Evolutionary conservation across 176 grass and related monocot genomes (phyloP).

Genomic region (Miscanthus lutarioriparius): DNA sequence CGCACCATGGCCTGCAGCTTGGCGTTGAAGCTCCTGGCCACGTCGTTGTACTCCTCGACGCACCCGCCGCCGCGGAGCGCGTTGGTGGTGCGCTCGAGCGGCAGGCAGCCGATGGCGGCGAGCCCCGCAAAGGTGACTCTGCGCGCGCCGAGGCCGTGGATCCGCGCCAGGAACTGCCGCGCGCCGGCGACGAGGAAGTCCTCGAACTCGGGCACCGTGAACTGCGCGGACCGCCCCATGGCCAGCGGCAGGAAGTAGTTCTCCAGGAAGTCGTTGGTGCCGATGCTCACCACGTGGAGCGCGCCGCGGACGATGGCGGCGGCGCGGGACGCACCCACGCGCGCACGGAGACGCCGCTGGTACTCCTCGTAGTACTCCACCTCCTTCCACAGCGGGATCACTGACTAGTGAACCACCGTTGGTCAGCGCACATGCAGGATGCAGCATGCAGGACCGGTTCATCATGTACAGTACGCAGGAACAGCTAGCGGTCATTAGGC

Average conservation of each 20-base stretch:
- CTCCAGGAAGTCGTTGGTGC: conserved; percentile 78
- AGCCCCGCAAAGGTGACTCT: conserved; percentile 50
- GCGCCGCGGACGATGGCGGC: conserved; percentile 46
- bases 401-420: conserved; percentile 30
- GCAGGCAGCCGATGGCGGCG: conserved; percentile 62
- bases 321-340: too few relatives aligned
- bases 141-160: conserved; percentile 60
- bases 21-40: conserved; percentile 55
- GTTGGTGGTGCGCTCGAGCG: conserved; percentile 61
- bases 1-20: conserved; percentile 55
- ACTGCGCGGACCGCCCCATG: conserved; percentile 43
- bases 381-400: conserved; percentile 69
- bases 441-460: too few relatives aligned
- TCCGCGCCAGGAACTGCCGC: conserved; percentile 22
- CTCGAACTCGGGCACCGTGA: conserved; percentile 43
- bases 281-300: conserved; percentile 66
- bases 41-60: conserved; percentile 57
- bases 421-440: not conserved
- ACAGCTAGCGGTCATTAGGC: too few relatives aligned
- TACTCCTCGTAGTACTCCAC: conserved; percentile 77
- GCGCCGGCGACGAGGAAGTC: conserved; percentile 53
- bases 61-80: conserved; percentile 44
- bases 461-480: too few relatives aligned
- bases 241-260: conserved; percentile 51
- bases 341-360: too few relatives aligned